Evolutionary conservation across 306 rosid species (phyloP), one percentile per base, ranked within the genome.

Genomic region (Carpinus viminea): DNA sequence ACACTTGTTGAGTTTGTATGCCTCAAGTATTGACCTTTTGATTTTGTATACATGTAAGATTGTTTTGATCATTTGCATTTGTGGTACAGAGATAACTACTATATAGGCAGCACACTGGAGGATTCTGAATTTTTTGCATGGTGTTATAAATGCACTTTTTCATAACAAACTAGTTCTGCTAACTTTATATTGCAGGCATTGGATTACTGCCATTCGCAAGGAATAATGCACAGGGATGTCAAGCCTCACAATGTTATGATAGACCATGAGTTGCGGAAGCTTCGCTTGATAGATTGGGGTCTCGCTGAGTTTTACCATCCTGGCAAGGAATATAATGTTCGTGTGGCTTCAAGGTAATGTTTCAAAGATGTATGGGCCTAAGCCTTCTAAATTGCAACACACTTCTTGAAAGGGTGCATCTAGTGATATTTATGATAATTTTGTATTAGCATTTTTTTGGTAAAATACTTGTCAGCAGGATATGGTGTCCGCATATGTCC

Each of bases 221-320:
- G 97, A 83, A 92, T 92, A 74, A 92, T 92, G 96, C 97, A 92
- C 82, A 87, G 97, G 80, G 97, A 92, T 82, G 97, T 92, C 38
- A 92, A 90, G 84, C 97, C 97, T 80, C 97, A 92, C 85, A 92
- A 92, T 85, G 96, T 92, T 71, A 92, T 92, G 97, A 92, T 92
- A 72, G 97, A 92, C 87, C 97, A 90, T 69, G 96, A 92, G 78
- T 81, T 90, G 81, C 93, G 93, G 36, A 92, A 92, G 84, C 97
- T 92, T 52, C 97, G 96, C 83, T 74, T 92, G 89, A 92, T 92
- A 86, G 97, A 92, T 73, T 92, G 96, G 97, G 97, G 97, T 73
- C 97, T 90, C 56, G 97, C 97, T 43, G 97, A 92, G 83, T 90
- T 90, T 85, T 92, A 92, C 83, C 97, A 92, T 78, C 97, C 97